Conservation (phyloP, 2,329 filamentous ascomycete genomes). For the Verticillium isaacii region DNA sequence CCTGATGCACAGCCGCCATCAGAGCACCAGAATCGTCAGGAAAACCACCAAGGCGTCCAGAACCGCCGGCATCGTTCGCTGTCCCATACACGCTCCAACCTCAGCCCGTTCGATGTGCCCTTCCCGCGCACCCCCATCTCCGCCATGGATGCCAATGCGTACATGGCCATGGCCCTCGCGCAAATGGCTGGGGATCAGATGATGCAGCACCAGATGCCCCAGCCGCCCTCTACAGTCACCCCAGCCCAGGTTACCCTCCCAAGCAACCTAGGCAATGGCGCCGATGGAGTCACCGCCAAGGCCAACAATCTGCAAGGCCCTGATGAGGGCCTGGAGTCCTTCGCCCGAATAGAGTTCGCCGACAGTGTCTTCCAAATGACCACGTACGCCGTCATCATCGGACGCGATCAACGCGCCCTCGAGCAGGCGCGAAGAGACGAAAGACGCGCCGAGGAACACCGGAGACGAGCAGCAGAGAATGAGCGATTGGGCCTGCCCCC, state of each 20-base stretch:
- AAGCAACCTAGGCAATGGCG: constrained; percentile 25
- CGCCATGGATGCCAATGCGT: constrained; percentile 27
- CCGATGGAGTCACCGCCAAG: constrained; percentile 18
- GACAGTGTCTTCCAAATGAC: constrained; percentile 79
- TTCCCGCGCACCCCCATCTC: constrained; percentile 26
- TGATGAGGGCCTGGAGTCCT: constrained; percentile 46
- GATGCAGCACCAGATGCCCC: constrained; percentile 26
- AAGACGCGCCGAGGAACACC: constrained; percentile 39
- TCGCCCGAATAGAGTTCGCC: constrained; percentile 61
- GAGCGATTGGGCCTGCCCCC: constrained; percentile 43
- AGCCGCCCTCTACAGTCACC: constrained; percentile 37
- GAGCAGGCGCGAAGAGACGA: constrained; percentile 49
- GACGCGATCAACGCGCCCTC: constrained; percentile 61
- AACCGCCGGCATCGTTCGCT: constrained; percentile 11
- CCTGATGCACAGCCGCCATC: constrained; percentile 3
- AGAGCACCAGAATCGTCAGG: constrained; percentile 14
- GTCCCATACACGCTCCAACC: constrained; percentile 15
- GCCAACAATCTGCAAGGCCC: constrained; percentile 20
- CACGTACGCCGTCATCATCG: constrained; percentile 67
- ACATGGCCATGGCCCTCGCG: constrained; percentile 41
- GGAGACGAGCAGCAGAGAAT: constrained; percentile 40
- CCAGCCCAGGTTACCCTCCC: constrained; percentile 41
- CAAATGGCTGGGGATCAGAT: constrained; percentile 28
- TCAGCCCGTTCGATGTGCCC: constrained; percentile 25
- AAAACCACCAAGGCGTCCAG: constrained; percentile 6